Evolutionary conservation across 2,329 filamentous ascomycete species (phyloP), one percentile per base, ranked within the genome.

Genomic region (Trichoderma polysporum): DNA sequence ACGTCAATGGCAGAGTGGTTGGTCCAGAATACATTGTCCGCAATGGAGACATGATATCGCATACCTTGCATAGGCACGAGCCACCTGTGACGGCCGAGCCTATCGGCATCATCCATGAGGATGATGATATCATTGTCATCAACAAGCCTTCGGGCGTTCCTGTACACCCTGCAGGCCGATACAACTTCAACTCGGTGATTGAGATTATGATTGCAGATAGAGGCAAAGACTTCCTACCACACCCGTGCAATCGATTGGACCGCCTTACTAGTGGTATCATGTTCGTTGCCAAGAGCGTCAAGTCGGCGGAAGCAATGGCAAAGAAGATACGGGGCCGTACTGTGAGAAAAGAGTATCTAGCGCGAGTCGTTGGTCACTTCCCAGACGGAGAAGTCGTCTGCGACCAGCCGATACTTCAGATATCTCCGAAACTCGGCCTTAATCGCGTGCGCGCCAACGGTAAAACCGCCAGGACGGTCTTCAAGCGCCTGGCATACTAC

Each of bases 101-200:
- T 0, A 90, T 99, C 58, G 87, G 86, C 17, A 86, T 97, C 53
- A 88, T 99, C 45, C 91, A 97, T 78, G 95, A 99, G 78, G 93
- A 97, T 72, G 88, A 96, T 53, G 91, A 94, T 71, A 90, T 99
- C 83, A 91, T 99, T 68, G 94, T 98, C 69, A 97, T 99, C 77
- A 93, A 97, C 81, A 99, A 99, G 79, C 95, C 95, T 0, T 91
- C 94, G 0, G 95, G 95, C 7, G 90, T 99, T 47, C 95, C 95
- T 0, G 95, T 99, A 0, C 95, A 99, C 77, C 92, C 95, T 6
- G 94, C 95, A 0, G 95, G 95, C 6, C 89, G 95, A 57, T 99
- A 99, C 82, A 93, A 94, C 77, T 97, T 91, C 83, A 99, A 99
- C 80, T 94, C 92, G 0, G 87, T 99, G 53, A 86, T 97, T 45